phyloP scores from a whole-genome alignment of 1,139 yeast species.

The Lizanozyma gosingica region DNA sequence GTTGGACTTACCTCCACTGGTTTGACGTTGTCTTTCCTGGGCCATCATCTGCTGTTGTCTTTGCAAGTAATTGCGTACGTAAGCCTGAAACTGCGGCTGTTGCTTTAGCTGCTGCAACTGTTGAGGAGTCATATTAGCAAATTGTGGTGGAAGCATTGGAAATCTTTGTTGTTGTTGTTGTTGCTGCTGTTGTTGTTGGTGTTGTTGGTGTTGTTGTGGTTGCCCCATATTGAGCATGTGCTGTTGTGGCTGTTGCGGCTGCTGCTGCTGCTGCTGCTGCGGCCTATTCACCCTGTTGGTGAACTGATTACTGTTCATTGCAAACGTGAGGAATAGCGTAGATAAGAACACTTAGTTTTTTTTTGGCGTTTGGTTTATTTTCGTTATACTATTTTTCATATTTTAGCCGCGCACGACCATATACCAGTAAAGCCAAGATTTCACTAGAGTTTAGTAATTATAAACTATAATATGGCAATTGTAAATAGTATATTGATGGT shows the following conservation, averaged over 20 bases:
- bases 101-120: slow-evolving; percentile 4
- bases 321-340: too few relatives aligned
- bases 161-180: slow-evolving; percentile 5
- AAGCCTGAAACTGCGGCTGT: slow-evolving; percentile 4
- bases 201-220: slow-evolving; percentile 4
- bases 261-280: slow-evolving; percentile 22
- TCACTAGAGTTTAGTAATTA: too few relatives aligned
- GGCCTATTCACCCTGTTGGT: slow-evolving; percentile 7
- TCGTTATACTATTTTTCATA: background rate
- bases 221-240: slow-evolving; percentile 4
- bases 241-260: slow-evolving; percentile 4
- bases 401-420: background rate
- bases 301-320: slow-evolving; percentile 16
- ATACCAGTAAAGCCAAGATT: too few relatives aligned
- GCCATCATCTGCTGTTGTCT: background rate
- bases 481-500: too few relatives aligned
- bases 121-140: slow-evolving; percentile 2
- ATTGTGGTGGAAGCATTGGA: slow-evolving; percentile 2
- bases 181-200: slow-evolving; percentile 4
- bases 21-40: slow-evolving; percentile 1
- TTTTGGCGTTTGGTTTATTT: background rate
- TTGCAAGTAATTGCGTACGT: slow-evolving; percentile 1
- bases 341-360: too few relatives aligned
- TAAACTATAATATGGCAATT: too few relatives aligned
- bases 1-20: background rate